Evolutionary conservation across 495 filamentous ascomycete genomes (phyloP), one percentile per base, ranked within the genome.

Genomic region (Penicillium angulare): DNA sequence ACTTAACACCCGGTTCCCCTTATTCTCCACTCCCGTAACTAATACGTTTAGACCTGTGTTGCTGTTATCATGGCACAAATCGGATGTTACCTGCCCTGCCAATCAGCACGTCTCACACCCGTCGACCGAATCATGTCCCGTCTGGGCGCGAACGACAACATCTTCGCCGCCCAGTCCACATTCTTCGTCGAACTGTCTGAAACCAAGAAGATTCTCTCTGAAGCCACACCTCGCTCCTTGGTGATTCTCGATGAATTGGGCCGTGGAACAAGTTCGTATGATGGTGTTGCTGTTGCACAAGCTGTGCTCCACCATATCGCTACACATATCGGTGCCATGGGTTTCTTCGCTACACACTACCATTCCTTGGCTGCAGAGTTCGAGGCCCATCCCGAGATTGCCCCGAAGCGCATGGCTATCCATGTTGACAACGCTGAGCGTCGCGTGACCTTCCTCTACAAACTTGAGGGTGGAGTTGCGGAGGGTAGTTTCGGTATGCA

Each of bases 401-500:
- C 81, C 13, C 81, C 90, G 3, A 87, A 85, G 63, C 78, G 95
- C 9, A 99, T 99, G 95, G 85, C 85, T 52, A 97, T 99, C 49
- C 79, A 89, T 39, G 95, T 97, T 15, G 92, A 99, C 58, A 89
- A 95, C n/a, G 79, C 76, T 33, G 79, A 87, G 39, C 77, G 88
- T 22, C 81, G 86, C 12, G 82, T 99, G 23, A 96, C 93, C 0
- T 99, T 97, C 71, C 68, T 99, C 48, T 99, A 99, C 67, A 93
- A 92, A 61, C 79, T 99, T 0, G 95, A 97, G 70, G 80, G 87
- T 17, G 95, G 95, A 7, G 92, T 99, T 32, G 95, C 95, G 3
- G 95, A 97, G 71, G 95, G 95, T 1, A 93, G 88, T 59, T 97
- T 97, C 70, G 95, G 95, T 56, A 99, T 99, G 95, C 95, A 97